Evolutionary conservation across 306 rosid species (phyloP).

Genomic region (Prosopis cineraria): DNA sequence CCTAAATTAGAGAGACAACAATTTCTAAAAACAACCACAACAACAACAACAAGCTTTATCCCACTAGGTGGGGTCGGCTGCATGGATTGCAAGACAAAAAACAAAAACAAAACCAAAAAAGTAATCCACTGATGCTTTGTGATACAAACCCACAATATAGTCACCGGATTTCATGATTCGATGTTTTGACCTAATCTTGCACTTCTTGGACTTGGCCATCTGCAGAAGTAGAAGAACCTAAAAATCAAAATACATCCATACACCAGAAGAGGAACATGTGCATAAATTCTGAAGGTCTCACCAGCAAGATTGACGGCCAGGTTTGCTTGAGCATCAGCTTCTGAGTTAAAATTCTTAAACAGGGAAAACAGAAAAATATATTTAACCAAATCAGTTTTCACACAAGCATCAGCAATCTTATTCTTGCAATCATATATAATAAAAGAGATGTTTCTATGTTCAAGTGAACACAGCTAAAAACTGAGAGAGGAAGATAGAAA

Average conservation of each 20-base stretch:
- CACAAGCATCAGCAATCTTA: conserved; percentile 22
- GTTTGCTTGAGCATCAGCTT: conserved; percentile 94
- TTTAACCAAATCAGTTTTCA: not conserved
- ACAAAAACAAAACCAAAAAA: not conserved
- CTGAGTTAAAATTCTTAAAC: conserved; percentile 67
- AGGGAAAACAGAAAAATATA: conserved; percentile 36
- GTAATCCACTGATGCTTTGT: not conserved
- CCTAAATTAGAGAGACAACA: not conserved
- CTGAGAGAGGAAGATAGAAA: not conserved
- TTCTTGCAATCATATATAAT: not conserved
- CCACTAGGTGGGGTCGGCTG: too few relatives aligned
- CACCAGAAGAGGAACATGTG: not conserved
- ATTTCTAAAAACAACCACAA: not conserved
- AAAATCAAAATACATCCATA: conserved; percentile 7
- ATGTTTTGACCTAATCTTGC: conserved; percentile 34
- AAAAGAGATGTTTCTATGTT: conserved; percentile 5
- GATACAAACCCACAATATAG: conserved; percentile 19
- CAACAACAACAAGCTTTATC: too few relatives aligned
- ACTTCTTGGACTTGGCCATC: conserved; percentile 81
- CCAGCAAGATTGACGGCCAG: conserved; percentile 76
- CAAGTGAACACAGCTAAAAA: not conserved
- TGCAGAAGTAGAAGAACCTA: conserved; percentile 41
- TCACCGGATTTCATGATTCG: conserved; percentile 24
- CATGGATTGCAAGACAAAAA: too few relatives aligned
- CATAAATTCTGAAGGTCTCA: conserved; percentile 41